These are phyloP conservation scores for Nematocida sp. DNA, from an alignment of 371 early-diverging fungal genomes.

Conservation along the genomic window DNA sequence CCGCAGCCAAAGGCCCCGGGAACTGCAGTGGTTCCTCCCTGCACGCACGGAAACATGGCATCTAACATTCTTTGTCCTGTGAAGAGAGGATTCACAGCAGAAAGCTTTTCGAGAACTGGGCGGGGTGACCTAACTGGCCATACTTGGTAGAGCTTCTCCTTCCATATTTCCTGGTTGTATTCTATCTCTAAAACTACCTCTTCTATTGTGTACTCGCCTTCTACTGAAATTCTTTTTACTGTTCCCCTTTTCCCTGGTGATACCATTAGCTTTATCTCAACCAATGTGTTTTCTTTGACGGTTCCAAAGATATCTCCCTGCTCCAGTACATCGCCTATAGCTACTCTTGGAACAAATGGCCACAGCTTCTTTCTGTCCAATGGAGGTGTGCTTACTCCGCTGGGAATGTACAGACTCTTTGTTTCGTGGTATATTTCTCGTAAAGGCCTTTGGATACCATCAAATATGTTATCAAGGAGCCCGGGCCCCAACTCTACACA, in stretches of 20 bases:
- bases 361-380: slow-evolving; percentile 81
- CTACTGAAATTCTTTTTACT: slow-evolving; percentile 83
- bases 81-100: slow-evolving; percentile 87
- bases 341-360: slow-evolving; percentile 84
- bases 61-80: slow-evolving; percentile 99
- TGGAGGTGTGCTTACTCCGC: slow-evolving; percentile 91
- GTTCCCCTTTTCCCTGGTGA: slow-evolving; percentile 81
- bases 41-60: slow-evolving; percentile 98
- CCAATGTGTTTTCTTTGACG: slow-evolving; percentile 89
- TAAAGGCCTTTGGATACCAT: slow-evolving; percentile 98
- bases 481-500: slow-evolving; percentile 99
- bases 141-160: slow-evolving; percentile 76
- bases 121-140: slow-evolving; percentile 99
- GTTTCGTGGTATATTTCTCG: slow-evolving; percentile 85
- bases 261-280: slow-evolving; percentile 80
- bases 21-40: slow-evolving; percentile 99
- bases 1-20: slow-evolving; percentile 99
- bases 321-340: slow-evolving; percentile 86
- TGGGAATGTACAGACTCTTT: slow-evolving; percentile 93
- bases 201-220: slow-evolving; percentile 82
- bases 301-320: slow-evolving; percentile 94
- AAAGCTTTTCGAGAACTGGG: slow-evolving; percentile 88
- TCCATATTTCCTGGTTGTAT: slow-evolving; percentile 74
- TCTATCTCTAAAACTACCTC: slow-evolving; percentile 89
- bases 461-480: slow-evolving; percentile 94